These are phyloP conservation scores for Didymella lethalis DNA, from an alignment of 2,329 filamentous ascomycete species.

Conservation along the genomic window DNA sequence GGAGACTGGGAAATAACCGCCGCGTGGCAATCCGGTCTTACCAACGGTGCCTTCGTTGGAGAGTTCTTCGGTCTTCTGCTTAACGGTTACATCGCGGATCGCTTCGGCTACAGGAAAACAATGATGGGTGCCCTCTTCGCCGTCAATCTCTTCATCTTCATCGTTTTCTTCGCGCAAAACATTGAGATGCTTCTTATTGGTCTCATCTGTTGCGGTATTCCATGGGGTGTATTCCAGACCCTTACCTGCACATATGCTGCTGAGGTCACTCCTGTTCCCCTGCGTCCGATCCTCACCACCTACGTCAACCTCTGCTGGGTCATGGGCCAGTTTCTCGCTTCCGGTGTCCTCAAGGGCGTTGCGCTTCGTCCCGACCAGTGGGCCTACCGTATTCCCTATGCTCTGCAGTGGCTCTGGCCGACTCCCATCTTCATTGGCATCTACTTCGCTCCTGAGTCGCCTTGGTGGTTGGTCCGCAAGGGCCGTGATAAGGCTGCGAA, in stretches of 20 bases:
- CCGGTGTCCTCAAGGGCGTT: constrained; percentile 74
- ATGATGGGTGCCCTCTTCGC: constrained; percentile 46
- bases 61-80: constrained; percentile 56
- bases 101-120: constrained; percentile 52
- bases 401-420: constrained; percentile 79
- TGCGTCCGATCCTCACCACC: constrained; percentile 66
- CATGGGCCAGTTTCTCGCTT: constrained; percentile 74
- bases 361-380: constrained; percentile 70
- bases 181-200: constrained; percentile 68
- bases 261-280: constrained; percentile 73
- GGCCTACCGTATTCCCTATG: constrained; percentile 72
- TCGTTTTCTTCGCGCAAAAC: constrained; percentile 48
- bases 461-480: constrained; percentile 77
- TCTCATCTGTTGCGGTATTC: constrained; percentile 59
- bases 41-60: constrained; percentile 56
- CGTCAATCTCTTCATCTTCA: constrained; percentile 46
- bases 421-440: constrained; percentile 72
- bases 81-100: constrained; percentile 56
- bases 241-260: constrained; percentile 59
- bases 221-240: constrained; percentile 58
- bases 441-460: constrained; percentile 72
- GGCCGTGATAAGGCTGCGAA: constrained; percentile 72
- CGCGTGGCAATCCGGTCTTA: constrained; percentile 57
- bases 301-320: constrained; percentile 82
- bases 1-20: constrained; percentile 54